Conservation (phyloP, 192 early-diverging fungal species). For the Backusella luteola region DNA sequence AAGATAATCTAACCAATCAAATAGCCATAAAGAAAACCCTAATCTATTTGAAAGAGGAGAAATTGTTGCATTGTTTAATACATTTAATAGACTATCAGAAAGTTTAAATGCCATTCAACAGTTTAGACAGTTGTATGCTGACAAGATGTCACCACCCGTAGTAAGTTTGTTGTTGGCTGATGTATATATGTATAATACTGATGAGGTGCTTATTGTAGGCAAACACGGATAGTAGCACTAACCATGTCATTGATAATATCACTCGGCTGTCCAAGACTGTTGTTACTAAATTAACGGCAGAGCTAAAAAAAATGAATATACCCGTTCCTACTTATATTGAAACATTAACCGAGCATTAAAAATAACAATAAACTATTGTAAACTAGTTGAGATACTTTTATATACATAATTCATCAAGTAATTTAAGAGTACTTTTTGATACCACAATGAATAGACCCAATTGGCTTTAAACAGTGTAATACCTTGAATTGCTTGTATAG, state of each 20-base stretch:
- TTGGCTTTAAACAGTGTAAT: too few relatives aligned
- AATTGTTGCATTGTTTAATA: constrained; percentile 89
- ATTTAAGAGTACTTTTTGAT: too few relatives aligned
- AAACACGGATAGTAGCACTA: not conserved
- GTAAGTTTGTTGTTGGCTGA: not conserved
- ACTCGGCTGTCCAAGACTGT: not conserved
- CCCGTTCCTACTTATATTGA: constrained; percentile 9
- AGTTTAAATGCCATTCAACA: constrained; percentile 76
- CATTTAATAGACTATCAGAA: constrained; percentile 85
- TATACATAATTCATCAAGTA: too few relatives aligned
- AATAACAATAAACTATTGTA: too few relatives aligned
- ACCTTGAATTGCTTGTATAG: too few relatives aligned
- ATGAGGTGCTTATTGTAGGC: not conserved
- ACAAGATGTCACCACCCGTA: constrained; percentile 16
- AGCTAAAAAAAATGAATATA: constrained; percentile 8
- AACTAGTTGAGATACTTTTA: too few relatives aligned
- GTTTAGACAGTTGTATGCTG: constrained; percentile 78
- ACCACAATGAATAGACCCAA: too few relatives aligned
- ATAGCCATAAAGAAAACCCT: constrained; percentile 49
- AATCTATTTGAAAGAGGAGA: constrained; percentile 70
- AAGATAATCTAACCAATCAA: not conserved
- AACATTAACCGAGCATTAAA: not conserved
- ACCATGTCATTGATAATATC: not conserved
- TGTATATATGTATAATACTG: not conserved
- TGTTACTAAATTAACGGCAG: constrained; percentile 8